Base-by-base conservation (phyloP, 805 yeast genomes). In the Ogataea salicorniae region DNA sequence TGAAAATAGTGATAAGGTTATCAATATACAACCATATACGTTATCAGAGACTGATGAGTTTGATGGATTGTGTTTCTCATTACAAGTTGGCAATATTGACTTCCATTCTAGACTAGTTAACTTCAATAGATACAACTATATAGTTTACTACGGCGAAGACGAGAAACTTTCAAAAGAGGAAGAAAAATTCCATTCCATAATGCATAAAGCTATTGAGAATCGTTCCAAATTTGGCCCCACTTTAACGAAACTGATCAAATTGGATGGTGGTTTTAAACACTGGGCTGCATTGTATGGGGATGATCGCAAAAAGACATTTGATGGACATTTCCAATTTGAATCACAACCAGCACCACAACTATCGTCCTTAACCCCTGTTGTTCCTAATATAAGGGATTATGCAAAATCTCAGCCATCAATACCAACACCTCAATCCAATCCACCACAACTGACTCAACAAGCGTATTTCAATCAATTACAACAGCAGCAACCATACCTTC, bases 201-300 rank as follows among this genome's bases (percentile, higher is more conserved):
- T 60, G 50, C 17, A 34, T 15, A 43, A 42, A 5, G 53, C 55
- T 2, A 44, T 51, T 4, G 29, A 37, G 22, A 55, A 50, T 22
- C 42, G 55, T 6, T 36, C 39, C 13, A 18, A 43, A 20, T 18
- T 3, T 16, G 43, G 36, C 16, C 31, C 11, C 17, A 18, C 16
- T 55, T 51, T 41, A 52, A 54, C 9, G 40, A 34, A 16, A 41
- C 48, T 16, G 41, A 46, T 16, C 4, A 47, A 58, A 34, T 51
- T 76, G 26, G 56, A 68, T 18, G 80, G 80, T 22, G 80, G 80
- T 1, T 71, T 67, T 48, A 70, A 69, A 37, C 68, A 72, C 39
- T 75, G 80, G 80, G 53, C 62, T 16, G 61, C 62, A 36, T 60
- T 60, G 9, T 61, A 63, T 9, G 63, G 62, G 9, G 58, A 63